phyloP scores from a whole-genome alignment of 257 asterid genomes.

The Solanum commersonii region DNA sequence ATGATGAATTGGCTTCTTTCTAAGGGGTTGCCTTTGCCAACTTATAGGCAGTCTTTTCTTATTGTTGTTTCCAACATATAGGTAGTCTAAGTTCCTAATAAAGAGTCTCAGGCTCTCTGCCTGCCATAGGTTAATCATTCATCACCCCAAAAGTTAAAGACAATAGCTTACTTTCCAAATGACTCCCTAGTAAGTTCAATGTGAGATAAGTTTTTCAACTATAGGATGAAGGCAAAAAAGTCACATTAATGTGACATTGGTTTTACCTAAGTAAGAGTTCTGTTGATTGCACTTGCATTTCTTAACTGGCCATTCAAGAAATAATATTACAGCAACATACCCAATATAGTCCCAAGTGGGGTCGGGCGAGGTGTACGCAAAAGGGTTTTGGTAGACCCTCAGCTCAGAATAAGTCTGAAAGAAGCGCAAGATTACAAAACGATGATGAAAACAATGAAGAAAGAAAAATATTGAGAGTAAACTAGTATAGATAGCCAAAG shows the following conservation, averaged over 20 bases:
- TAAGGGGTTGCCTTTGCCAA: neutral
- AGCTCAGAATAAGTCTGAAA: neutral
- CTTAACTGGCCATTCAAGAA: neutral
- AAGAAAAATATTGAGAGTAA: neutral
- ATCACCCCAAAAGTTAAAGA: neutral
- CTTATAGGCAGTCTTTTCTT: neutral
- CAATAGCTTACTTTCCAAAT: neutral
- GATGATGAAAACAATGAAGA: neutral
- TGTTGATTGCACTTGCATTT: neutral
- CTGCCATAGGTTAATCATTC: neutral
- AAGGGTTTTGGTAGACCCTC: neutral
- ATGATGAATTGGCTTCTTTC: neutral
- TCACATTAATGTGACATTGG: neutral
- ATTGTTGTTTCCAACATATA: neutral
- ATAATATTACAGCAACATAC: neutral
- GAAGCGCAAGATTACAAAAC: neutral
- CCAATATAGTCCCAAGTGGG: neutral
- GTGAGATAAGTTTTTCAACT: neutral
- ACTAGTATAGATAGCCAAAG: neutral
- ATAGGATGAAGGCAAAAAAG: neutral
- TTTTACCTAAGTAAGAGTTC: neutral
- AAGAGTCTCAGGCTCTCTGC: neutral
- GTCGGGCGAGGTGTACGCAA: neutral
- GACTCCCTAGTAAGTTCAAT: neutral
- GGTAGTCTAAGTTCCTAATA: neutral